A percentile compares a stretch with the other conserved stretches of the same genome.
Evolutionary conservation across 768 basidiomycete genomes (phyloP).

Genomic region (Phanerochaete sordida): DNA sequence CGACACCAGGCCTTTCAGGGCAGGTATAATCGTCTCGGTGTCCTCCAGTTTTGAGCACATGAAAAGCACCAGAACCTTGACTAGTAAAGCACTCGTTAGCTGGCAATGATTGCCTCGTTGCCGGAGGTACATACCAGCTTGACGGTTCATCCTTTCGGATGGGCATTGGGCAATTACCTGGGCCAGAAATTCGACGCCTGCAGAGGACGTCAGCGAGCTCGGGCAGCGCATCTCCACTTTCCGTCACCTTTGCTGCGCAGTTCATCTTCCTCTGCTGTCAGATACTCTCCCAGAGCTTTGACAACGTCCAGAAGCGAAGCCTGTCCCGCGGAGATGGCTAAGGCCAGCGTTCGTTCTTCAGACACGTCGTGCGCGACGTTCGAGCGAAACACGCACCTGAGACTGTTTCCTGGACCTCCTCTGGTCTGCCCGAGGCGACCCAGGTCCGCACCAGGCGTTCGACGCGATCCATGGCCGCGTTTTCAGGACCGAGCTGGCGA

Average conservation of each 20-base stretch:
- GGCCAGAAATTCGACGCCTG: conserved; percentile 85
- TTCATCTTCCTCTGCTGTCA: conserved; percentile 82
- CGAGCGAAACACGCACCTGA: conserved; percentile 44
- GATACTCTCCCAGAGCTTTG: conserved; percentile 80
- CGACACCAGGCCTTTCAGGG: conserved; percentile 70
- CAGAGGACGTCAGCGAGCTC: background rate
- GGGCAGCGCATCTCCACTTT: background rate
- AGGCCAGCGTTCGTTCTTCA: conserved; percentile 1
- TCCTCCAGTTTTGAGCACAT: conserved; percentile 87
- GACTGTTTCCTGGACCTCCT: conserved; percentile 56
- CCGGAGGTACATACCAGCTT: conserved; percentile 59
- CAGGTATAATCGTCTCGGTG: conserved; percentile 76
- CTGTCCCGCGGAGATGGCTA: conserved; percentile 53
- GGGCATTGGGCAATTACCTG: conserved; percentile 62
- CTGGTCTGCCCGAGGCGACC: conserved; percentile 61
- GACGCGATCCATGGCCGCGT: conserved; percentile 34
- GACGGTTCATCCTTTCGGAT: conserved; percentile 62
- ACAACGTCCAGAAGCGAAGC: conserved; percentile 73
- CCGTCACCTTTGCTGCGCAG: conserved; percentile 72
- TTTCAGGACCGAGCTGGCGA: background rate
- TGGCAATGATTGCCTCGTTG: background rate
- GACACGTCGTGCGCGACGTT: conserved; percentile 29
- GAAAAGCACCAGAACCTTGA: conserved; percentile 78
- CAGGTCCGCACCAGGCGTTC: conserved; percentile 65
- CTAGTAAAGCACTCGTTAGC: conserved; percentile 36